Evolutionary conservation across 2,329 filamentous ascomycete species (phyloP).

Genomic region (Periconia digitata): DNA sequence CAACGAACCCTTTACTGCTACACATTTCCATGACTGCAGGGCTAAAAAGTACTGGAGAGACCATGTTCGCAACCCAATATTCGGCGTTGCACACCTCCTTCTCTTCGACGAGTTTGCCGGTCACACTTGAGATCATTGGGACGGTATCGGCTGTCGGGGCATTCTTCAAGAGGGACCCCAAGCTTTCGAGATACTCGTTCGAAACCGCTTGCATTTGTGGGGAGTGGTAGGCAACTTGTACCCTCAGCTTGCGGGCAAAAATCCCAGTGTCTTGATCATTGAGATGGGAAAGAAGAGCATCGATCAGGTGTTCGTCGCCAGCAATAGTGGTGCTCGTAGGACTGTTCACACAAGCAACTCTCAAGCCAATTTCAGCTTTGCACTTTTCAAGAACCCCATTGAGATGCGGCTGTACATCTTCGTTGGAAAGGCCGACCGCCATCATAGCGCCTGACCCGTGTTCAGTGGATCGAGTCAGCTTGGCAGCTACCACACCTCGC

Average conservation of each 20-base stretch:
- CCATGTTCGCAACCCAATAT: conserved; percentile 17
- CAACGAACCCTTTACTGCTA: background rate
- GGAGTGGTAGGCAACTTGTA: conserved; percentile 47
- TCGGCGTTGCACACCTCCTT: background rate
- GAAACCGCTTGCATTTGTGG: conserved; percentile 42
- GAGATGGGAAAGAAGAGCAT: conserved; percentile 27
- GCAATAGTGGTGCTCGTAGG: conserved; percentile 45
- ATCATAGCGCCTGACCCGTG: conserved; percentile 21
- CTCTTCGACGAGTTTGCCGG: background rate
- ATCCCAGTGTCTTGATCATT: background rate
- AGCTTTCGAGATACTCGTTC: conserved; percentile 1
- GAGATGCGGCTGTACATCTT: background rate
- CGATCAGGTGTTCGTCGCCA: conserved; percentile 32
- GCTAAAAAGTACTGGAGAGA: conserved; percentile 12
- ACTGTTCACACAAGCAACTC: conserved; percentile 34
- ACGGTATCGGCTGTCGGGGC: background rate
- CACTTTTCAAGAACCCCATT: background rate
- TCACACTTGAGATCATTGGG: conserved; percentile 34
- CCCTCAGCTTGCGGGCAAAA: conserved; percentile 25
- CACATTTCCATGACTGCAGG: background rate
- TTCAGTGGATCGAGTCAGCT: background rate
- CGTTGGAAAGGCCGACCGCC: conserved; percentile 22
- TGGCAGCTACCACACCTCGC: conserved; percentile 1
- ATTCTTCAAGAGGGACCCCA: background rate
- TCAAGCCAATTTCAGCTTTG: background rate